A percentile compares a stretch with the other conserved stretches of the same genome.
Conservation (phyloP, 2,329 filamentous ascomycete genomes). For the Ceratocystiopsis brevicomis region DNA sequence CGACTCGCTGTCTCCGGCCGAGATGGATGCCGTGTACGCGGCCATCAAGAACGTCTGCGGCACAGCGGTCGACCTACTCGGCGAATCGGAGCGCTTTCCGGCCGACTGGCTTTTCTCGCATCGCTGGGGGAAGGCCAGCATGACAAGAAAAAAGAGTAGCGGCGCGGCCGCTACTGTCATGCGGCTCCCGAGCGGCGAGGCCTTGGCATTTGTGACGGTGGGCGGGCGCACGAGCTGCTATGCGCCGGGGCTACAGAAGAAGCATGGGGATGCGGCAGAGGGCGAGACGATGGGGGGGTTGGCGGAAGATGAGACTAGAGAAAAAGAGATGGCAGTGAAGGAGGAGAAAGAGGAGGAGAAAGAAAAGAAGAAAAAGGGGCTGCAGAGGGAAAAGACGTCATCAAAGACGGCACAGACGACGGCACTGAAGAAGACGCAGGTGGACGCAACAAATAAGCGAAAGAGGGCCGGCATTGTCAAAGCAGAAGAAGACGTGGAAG, state of each 20-base stretch:
- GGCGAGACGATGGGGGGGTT: slow-evolving; percentile 25
- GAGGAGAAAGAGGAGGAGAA: slow-evolving; percentile 10
- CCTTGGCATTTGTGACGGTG: slow-evolving; percentile 71
- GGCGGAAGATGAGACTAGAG: slow-evolving; percentile 12
- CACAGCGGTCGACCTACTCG: slow-evolving; percentile 58
- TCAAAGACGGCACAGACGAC: slow-evolving; percentile 2
- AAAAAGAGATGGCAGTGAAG: slow-evolving; percentile 6
- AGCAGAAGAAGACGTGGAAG: background rate
- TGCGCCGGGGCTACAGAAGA: slow-evolving; percentile 73
- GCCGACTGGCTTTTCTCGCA: slow-evolving; percentile 75
- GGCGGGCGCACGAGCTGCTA: slow-evolving; percentile 83
- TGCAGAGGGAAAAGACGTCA: slow-evolving; percentile 4
- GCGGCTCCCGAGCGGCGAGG: slow-evolving; percentile 64
- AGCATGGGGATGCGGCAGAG: slow-evolving; percentile 30
- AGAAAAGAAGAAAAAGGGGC: slow-evolving; percentile 13
- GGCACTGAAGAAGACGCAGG: background rate
- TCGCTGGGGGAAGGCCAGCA: slow-evolving; percentile 78
- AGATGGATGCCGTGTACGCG: slow-evolving; percentile 53
- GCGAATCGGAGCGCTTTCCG: slow-evolving; percentile 70
- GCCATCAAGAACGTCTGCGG: slow-evolving; percentile 63
- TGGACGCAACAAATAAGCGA: background rate
- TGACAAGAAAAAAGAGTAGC: slow-evolving; percentile 21
- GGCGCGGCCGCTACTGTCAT: slow-evolving; percentile 22
- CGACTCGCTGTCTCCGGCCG: slow-evolving; percentile 54
- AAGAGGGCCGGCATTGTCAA: background rate